Base-by-base conservation (phyloP, 257 asterid genomes). In the Linaria vulgaris region DNA sequence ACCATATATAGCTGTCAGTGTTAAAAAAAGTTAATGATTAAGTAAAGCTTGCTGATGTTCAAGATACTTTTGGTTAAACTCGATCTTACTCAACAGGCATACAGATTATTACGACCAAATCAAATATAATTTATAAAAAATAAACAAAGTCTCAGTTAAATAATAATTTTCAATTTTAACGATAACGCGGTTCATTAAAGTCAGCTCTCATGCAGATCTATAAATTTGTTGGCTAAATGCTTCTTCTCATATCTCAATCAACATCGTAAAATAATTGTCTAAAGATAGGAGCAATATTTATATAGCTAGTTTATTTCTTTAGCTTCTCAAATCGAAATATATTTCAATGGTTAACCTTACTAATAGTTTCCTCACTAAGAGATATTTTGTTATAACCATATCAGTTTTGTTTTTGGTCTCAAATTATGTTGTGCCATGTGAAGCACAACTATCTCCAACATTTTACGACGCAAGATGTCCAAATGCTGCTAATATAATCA, bases 391-490 rank as follows among this genome's bases (percentile, higher is more conserved):
- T 15, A 24, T 57, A 34, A 34, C 16, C 23, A 16, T 57, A 37
- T 34, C 41, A 3, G 9, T 34, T 11, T 34, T 34, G 5, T 7
- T 34, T 34, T 20, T 57, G 24, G 3, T 19, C 37, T 15, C 47
- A n/a, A 0, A 15, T 16, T 14, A 7, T 31, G 12, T 34, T 25
- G 4, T 57, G 31, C 63, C 37, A 37, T 57, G 63, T 20, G 50
- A 71, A 56, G 76, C 67, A 46, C 76, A 71, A 43, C 62, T 71
- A 1, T 71, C 71, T 11, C 46, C 70, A 20, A 54, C 67, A 9
- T 71, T 64, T 48, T 71, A 71, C 14, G 43, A 37, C 3, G 23
- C 14, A 5, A 64, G 56, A 0, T 71, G 76, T 44, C 76, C 76
- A 5, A 58, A 59, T 56, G 76, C 76, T 4, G 24, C 12, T n/a